phyloP scores from a whole-genome alignment of 1,284 basidiomycete species.

The Cutaneotrichosporon cutaneum region DNA sequence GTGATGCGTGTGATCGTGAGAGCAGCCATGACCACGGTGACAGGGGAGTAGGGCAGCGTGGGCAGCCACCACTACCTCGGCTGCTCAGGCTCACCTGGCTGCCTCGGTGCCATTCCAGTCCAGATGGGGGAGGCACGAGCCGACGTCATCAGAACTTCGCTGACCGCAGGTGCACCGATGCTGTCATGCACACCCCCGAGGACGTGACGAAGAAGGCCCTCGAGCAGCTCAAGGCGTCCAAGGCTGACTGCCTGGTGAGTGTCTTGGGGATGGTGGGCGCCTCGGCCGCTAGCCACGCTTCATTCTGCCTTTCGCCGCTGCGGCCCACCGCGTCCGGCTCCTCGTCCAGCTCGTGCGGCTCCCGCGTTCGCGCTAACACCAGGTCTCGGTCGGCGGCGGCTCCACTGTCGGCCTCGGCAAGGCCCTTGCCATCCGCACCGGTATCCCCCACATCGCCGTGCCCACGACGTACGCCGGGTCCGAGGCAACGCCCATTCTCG shows the following conservation, averaged over 20 bases:
- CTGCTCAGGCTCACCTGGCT: too few species aligned
- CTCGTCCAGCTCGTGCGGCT: not conserved
- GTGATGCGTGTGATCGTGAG: too few species aligned
- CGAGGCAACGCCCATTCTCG: constrained; percentile 56
- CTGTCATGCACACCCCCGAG: constrained; percentile 57
- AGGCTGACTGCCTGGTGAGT: constrained; percentile 55
- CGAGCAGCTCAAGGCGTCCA: constrained; percentile 38
- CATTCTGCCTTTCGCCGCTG: not conserved
- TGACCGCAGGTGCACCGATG: constrained; percentile 42
- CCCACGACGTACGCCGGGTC: constrained; percentile 58
- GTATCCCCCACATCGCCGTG: constrained; percentile 56
- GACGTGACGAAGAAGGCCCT: constrained; percentile 51
- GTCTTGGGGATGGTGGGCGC: not conserved
- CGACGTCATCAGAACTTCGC: not conserved
- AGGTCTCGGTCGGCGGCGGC: constrained; percentile 53
- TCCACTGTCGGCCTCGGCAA: constrained; percentile 56
- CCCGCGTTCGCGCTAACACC: not conserved
- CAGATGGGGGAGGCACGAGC: not conserved
- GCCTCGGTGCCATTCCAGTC: not conserved
- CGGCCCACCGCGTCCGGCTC: too few species aligned
- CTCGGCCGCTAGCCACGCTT: too few species aligned
- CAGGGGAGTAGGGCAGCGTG: too few species aligned
- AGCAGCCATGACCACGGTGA: too few species aligned
- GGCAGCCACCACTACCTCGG: too few species aligned
- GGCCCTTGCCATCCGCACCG: constrained; percentile 54